phyloP scores from a whole-genome alignment of 345 rosid genomes.

The Murraya paniculata region DNA sequence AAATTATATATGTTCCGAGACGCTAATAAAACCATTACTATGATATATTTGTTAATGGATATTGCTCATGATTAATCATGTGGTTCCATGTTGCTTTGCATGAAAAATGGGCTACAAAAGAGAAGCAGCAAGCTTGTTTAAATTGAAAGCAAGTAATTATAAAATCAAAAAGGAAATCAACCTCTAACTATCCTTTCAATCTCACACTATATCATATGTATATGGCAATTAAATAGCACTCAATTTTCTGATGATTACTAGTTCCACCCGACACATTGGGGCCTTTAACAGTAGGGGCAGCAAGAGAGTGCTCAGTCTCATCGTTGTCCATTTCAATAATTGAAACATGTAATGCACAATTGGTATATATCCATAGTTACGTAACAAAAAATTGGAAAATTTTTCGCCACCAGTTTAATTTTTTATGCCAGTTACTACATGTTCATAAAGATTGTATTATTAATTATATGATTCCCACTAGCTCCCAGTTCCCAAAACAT shows the following conservation, averaged over 20 bases:
- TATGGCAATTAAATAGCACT: conserved; percentile 14
- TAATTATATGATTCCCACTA: background rate
- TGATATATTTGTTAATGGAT: background rate
- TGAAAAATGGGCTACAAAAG: conserved; percentile 24
- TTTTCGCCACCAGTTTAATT: background rate
- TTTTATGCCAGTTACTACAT: background rate
- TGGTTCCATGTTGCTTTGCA: conserved; percentile 22
- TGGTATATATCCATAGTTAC: background rate
- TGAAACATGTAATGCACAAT: background rate
- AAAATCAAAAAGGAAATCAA: background rate
- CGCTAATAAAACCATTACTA: background rate
- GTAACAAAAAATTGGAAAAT: background rate
- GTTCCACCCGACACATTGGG: conserved; percentile 17
- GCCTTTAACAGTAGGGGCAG: conserved; percentile 23
- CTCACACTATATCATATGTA: background rate
- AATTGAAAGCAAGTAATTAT: background rate
- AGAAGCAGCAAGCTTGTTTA: background rate
- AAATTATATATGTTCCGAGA: background rate
- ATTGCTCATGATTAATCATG: background rate
- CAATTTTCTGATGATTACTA: background rate
- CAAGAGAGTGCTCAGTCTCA: background rate
- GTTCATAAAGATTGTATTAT: background rate
- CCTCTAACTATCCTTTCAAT: background rate
- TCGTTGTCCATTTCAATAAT: conserved; percentile 32
- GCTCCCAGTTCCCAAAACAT: background rate